These are phyloP conservation scores for Eremothecium gossypii DNA, from an alignment of 1,139 yeast species.

Conservation along the genomic window DNA sequence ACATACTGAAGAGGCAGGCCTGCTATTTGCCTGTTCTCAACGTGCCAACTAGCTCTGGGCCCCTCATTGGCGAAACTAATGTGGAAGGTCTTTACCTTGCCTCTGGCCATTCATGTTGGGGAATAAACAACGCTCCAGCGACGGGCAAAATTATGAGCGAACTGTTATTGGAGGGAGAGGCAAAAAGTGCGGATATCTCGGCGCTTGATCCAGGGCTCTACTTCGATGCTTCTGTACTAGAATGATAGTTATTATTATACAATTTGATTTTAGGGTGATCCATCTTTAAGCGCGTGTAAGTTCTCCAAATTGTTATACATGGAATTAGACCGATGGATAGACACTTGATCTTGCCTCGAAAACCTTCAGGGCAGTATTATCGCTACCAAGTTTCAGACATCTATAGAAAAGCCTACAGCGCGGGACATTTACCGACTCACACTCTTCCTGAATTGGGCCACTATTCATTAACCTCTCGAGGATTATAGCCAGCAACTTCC, in stretches of 20 bases:
- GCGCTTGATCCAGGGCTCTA: conserved; percentile 78
- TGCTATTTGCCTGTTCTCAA: conserved; percentile 92
- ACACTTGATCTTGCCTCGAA: too few species aligned
- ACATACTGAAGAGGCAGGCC: conserved; percentile 78
- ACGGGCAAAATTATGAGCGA: conserved; percentile 92
- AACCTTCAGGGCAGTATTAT: too few species aligned
- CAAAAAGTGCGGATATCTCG: conserved; percentile 65
- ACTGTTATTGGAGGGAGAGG: conserved; percentile 74
- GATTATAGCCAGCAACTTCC: too few species aligned
- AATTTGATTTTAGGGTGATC: too few species aligned
- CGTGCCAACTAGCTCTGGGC: conserved; percentile 87
- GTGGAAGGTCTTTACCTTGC: conserved; percentile 72
- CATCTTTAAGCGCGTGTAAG: not conserved
- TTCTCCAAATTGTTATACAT: not conserved
- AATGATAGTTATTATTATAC: conserved; percentile 5
- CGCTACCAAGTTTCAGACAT: too few species aligned
- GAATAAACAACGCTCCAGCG: conserved; percentile 94
- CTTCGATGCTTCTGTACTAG: conserved; percentile 54
- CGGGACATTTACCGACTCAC: too few species aligned
- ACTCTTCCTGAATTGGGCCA: too few species aligned
- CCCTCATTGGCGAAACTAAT: conserved; percentile 87
- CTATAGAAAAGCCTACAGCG: too few species aligned
- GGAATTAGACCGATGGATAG: not conserved
- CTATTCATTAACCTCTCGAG: too few species aligned
- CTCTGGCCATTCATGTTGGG: conserved; percentile 97